Base-by-base conservation (phyloP, 2,329 filamentous ascomycete species). In the Epichloe gansuensis region DNA sequence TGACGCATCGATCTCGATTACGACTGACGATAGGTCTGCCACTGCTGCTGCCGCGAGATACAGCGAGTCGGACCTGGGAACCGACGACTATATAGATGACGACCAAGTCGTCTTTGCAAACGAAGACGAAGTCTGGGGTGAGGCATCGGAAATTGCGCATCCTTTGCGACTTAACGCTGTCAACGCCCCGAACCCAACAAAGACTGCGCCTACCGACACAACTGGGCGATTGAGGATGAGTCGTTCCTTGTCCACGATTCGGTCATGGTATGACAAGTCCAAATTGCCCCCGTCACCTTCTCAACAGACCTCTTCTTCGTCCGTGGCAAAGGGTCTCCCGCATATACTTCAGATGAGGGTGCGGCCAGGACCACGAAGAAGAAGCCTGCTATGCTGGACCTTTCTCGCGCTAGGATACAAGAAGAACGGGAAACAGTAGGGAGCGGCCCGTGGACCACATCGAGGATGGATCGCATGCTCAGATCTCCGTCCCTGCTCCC, bases 241-340 rank as follows among this genome's bases (percentile, higher is more conserved):
- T 35, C 69, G 71, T 46, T 81, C 78, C 2, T 73, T 69, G 39
- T 79, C 77, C 4, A 80, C 77, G n/a, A 72, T 80, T 54, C 69
- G 69, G 35, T 78, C 77, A 1, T 78, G 74, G 63, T 81, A 81
- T 62, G 77, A 81, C 64, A 75, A 76, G 60, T 63, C 74, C 5
- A 78, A 77, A 59, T 69, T 77, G 47, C 76, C 77, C 11, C 68
- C 81, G 5, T 70, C 75, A n/a, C 74, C 80, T 55, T 79, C 77
- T 1, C 78, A 80, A 59, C 78, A 81, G 61, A 80, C 78, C 0
- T 80, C 77, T 0, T 75, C 71, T 44, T 79, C 77, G 1, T 75
- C 77, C 54, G 81, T 81, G 72, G 76, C 77, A 23, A 80, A 77
- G 58, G 77, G 76, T 61, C 75, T 5, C 75, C 77, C 0, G 60